phyloP scores from a whole-genome alignment of 1,139 yeast genomes.

The Protomyces lactucae-debilis region DNA sequence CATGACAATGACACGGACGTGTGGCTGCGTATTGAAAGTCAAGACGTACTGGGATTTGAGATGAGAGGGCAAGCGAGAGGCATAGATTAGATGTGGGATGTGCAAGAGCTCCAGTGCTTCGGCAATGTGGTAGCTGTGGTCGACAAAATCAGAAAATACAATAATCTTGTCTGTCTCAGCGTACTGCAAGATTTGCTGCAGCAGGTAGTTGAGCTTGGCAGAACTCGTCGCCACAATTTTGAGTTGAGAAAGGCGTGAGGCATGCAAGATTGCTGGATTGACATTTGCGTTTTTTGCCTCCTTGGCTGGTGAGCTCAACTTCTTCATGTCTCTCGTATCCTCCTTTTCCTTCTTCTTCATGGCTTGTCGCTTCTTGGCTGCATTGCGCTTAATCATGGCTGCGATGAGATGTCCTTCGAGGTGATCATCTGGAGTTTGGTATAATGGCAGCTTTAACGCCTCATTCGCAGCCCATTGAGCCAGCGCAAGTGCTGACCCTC shows the following conservation, averaged over 20 bases:
- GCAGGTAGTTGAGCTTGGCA: conserved; percentile 56
- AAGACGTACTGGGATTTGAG: conserved; percentile 53
- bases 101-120: conserved; percentile 62
- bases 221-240: conserved; percentile 48
- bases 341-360: not conserved
- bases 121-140: conserved; percentile 54
- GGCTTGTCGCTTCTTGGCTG: not conserved
- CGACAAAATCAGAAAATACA: conserved; percentile 67
- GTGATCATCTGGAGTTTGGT: conserved; percentile 7
- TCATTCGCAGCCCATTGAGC: conserved; percentile 6
- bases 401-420: not conserved
- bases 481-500: conserved; percentile 9
- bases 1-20: conserved; percentile 59
- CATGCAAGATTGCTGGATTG: not conserved
- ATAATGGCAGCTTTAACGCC: not conserved
- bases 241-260: not conserved
- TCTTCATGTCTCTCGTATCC: not conserved
- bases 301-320: not conserved
- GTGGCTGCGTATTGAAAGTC: conserved; percentile 47
- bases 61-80: conserved; percentile 51
- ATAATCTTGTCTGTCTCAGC: conserved; percentile 56
- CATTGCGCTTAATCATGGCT: conserved; percentile 1
- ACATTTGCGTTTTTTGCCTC: not conserved
- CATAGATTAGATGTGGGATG: conserved; percentile 56
- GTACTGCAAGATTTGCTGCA: conserved; percentile 45